Evolutionary conservation across 2,329 filamentous ascomycete genomes (phyloP).

Genomic region (Colletotrichum cordylinicola): DNA sequence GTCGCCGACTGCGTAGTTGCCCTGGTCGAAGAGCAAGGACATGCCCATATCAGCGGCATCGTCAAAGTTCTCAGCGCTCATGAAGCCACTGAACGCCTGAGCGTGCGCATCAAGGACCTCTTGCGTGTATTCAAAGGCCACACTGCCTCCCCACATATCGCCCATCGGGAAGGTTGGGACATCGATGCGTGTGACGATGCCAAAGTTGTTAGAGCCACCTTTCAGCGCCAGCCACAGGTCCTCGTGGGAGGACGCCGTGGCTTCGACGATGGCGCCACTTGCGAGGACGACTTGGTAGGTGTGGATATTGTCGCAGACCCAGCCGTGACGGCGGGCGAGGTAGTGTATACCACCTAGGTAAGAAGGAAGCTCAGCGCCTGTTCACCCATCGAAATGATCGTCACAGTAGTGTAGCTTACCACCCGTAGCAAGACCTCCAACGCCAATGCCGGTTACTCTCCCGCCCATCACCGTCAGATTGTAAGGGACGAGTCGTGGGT

Average conservation of each 20-base stretch:
- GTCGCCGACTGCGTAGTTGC: not conserved
- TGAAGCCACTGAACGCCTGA: constrained; percentile 23
- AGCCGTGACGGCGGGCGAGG: constrained; percentile 39
- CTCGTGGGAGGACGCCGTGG: constrained; percentile 20
- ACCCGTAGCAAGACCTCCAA: not conserved
- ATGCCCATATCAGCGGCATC: constrained; percentile 8
- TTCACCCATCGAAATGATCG: fast-evolving
- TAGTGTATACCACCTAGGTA: constrained; percentile 13
- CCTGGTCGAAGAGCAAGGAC: not conserved
- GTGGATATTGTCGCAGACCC: constrained; percentile 47
- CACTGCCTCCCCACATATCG: not conserved
- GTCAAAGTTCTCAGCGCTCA: constrained; percentile 18
- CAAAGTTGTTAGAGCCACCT: constrained; percentile 51
- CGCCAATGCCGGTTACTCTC: not conserved
- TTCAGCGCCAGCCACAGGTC: constrained; percentile 51
- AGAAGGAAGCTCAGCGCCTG: not conserved
- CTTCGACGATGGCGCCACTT: constrained; percentile 41
- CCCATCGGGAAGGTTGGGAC: constrained; percentile 12
- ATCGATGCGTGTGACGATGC: constrained; percentile 38
- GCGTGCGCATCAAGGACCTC: not conserved
- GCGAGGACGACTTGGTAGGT: constrained; percentile 48
- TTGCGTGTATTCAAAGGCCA: not conserved
- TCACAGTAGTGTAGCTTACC: not conserved
- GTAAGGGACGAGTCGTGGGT: not conserved
- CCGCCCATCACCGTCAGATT: not conserved